Evolutionary conservation across 2,329 filamentous ascomycete species (phyloP).

Genomic region (Nemania bipapillata): DNA sequence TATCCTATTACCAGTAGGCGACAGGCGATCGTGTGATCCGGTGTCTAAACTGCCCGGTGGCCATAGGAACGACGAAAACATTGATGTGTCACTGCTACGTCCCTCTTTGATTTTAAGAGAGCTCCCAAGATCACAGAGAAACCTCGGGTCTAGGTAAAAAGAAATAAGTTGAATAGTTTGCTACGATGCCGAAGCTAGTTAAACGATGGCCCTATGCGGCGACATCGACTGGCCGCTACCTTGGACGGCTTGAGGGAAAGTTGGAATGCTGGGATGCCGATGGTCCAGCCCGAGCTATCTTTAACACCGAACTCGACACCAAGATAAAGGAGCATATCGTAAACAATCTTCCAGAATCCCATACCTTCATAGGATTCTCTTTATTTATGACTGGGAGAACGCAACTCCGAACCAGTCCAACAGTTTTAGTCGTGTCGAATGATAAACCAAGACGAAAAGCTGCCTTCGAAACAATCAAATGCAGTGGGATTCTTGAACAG

Average conservation of each 20-base stretch:
- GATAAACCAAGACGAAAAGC: neutral
- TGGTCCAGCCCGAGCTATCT: neutral
- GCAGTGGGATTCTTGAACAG: neutral
- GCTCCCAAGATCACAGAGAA: too few relatives aligned
- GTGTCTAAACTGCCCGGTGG: too few relatives aligned
- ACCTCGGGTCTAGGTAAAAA: too few relatives aligned
- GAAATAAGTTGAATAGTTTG: too few relatives aligned
- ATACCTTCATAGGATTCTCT: neutral
- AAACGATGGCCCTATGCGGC: neutral
- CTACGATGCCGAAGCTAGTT: neutral
- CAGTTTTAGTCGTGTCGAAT: neutral
- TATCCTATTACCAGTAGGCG: too few relatives aligned
- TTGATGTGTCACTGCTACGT: too few relatives aligned
- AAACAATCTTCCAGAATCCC: neutral
- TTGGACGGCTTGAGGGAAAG: neutral
- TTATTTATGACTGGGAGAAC: neutral
- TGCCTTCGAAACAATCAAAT: neutral
- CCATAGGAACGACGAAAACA: too few relatives aligned
- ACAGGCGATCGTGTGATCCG: too few relatives aligned
- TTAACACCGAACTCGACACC: neutral
- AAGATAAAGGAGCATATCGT: neutral
- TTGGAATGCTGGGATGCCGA: slow-evolving; percentile 1
- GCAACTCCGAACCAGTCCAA: neutral
- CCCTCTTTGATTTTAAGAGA: too few relatives aligned
- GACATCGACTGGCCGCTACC: neutral